phyloP scores from a whole-genome alignment of 306 rosid genomes.

The Carpinus viminea region DNA sequence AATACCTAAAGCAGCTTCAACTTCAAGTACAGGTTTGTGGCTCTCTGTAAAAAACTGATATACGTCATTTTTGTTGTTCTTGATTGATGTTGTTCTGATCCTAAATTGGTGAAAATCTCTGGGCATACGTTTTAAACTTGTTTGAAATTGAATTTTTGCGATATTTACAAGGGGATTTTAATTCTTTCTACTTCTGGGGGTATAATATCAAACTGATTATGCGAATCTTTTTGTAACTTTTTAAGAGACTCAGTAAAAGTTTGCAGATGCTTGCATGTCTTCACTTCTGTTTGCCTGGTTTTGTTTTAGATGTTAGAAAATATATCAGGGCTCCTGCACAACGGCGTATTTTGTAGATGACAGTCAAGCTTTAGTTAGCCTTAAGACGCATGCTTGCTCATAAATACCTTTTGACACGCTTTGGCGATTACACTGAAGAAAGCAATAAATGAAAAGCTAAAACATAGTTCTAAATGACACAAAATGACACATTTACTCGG shows the following conservation, averaged over 20 bases:
- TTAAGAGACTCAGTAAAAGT: neutral
- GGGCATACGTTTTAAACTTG: no score
- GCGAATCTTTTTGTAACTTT: no score
- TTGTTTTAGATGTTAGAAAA: neutral
- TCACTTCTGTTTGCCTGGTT: neutral
- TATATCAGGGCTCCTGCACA: neutral
- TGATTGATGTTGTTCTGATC: no score
- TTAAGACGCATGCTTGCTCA: neutral
- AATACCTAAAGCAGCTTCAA: constrained; percentile 97
- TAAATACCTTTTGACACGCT: neutral
- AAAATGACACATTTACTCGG: neutral
- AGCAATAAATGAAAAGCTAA: neutral
- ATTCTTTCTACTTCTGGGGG: no score
- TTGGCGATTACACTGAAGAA: neutral
- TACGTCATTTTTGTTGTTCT: no score
- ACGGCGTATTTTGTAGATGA: neutral
- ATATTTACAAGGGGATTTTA: neutral
- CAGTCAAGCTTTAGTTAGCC: neutral
- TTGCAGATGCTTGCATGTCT: neutral
- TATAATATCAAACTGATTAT: no score
- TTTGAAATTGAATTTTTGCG: no score
- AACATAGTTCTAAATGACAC: neutral
- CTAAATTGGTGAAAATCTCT: no score
- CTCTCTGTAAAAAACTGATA: constrained; percentile 14
- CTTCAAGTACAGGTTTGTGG: constrained; percentile 88